Conservation (phyloP, 1,284 basidiomycete genomes). For the Boletus smithii region DNA sequence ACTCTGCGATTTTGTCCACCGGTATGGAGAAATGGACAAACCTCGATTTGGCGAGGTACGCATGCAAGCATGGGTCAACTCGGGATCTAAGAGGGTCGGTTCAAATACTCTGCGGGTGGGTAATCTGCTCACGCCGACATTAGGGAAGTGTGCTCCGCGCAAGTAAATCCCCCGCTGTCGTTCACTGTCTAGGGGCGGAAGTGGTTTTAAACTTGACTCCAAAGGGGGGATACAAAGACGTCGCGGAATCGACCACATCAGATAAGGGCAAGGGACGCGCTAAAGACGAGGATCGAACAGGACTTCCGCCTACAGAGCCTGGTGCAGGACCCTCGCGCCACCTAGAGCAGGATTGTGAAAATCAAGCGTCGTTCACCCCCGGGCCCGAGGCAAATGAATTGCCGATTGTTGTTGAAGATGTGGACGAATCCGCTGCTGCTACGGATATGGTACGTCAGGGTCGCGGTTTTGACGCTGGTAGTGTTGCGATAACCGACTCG, state of each 20-base stretch:
- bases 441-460: conserved; percentile 9
- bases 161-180: conserved; percentile 16
- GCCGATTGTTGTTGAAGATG: conserved; percentile 4
- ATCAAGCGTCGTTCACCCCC: not conserved
- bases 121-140: conserved; percentile 6
- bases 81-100: conserved; percentile 37
- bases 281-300: conserved; percentile 3
- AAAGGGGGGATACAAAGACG: conserved; percentile 23
- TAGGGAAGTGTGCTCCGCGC: conserved; percentile 28
- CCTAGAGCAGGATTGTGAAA: not conserved
- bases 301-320: conserved; percentile 1
- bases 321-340: conserved; percentile 1
- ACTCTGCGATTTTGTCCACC: conserved; percentile 20
- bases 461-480: not conserved
- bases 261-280: conserved; percentile 17
- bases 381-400: not conserved
- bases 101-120: not conserved
- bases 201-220: conserved; percentile 24
- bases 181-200: conserved; percentile 28
- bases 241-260: not conserved
- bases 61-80: conserved; percentile 34
- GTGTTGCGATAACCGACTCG: not conserved
- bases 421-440: not conserved
- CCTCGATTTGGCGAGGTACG: conserved; percentile 30
- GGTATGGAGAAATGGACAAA: conserved; percentile 21